Conservation (phyloP, 257 asterid genomes). For the Solanum dulcamara region DNA sequence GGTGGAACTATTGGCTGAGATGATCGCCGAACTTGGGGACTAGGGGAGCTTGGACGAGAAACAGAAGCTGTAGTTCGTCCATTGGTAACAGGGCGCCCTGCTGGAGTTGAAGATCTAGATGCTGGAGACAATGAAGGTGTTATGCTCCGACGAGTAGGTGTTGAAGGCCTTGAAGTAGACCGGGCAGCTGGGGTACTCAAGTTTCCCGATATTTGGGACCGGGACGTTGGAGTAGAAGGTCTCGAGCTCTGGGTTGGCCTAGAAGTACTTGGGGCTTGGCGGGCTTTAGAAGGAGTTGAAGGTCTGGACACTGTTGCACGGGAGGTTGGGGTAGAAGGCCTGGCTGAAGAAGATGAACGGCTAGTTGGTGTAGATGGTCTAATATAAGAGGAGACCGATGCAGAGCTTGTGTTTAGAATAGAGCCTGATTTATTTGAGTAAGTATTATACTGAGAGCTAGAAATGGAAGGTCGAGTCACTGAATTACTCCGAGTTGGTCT, state of each 20-base stretch:
- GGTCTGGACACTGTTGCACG: conserved; percentile 66
- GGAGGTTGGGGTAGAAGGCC: conserved; percentile 78
- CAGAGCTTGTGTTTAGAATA: conserved; percentile 88
- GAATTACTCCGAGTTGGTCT: conserved; percentile 75
- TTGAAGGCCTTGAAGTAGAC: conserved; percentile 79
- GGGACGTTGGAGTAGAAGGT: conserved; percentile 95
- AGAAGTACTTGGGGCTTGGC: conserved; percentile 41
- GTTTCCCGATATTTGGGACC: conserved; percentile 60
- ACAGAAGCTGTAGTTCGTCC: conserved; percentile 45
- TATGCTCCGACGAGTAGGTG: conserved; percentile 78
- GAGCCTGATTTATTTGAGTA: conserved; percentile 57
- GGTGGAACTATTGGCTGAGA: conserved; percentile 66
- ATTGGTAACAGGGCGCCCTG: conserved; percentile 42
- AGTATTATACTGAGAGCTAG: conserved; percentile 56
- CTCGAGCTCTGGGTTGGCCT: conserved; percentile 75
- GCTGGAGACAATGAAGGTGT: conserved; percentile 47
- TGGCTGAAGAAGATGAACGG: conserved; percentile 63
- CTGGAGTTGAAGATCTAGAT: conserved; percentile 51
- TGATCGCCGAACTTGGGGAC: conserved; percentile 60
- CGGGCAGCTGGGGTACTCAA: conserved; percentile 42
- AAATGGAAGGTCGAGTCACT: conserved; percentile 71
- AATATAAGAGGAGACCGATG: conserved; percentile 90
- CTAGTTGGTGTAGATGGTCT: conserved; percentile 86
- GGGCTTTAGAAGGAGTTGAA: conserved; percentile 74
- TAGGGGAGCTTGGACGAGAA: conserved; percentile 97